Base-by-base conservation (phyloP, 495 filamentous ascomycete genomes). In the Aspergillus bridgeri region DNA sequence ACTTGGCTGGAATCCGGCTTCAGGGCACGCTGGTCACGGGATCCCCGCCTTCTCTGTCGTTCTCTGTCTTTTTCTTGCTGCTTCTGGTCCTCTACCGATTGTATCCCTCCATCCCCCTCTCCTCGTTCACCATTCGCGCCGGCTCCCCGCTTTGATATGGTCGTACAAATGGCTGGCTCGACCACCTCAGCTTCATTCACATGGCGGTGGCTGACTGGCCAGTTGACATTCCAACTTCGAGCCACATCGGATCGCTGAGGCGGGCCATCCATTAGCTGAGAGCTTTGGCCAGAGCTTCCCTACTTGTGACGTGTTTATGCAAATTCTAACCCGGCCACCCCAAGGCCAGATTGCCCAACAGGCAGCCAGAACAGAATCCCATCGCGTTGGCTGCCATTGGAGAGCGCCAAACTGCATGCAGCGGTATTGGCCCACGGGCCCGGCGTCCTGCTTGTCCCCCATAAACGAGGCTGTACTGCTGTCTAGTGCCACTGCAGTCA, bases 241-340 rank as follows among this genome's bases (percentile, higher is more conserved):
- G 46, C 53, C 53, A 54, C 43, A 21, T 54, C 45, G 42, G n/a
- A 47, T 20, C 29, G 43, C 53, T 47, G 53, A 54, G 21, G 53
- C 17, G 22, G 53, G 42, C 33, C 53, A 47, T 21, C 53, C 21
- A 5, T 52, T 52, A 21, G 27, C 19, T 52, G 22, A 43, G 22
- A 38, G 8, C 46, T 24, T 48, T 48, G 46, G 46, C 9, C 23
- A 48, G 23, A 21, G 13, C 23, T 21, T 48, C 18, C 9, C 18
- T 24, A 22, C 20, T 48, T 19, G 20, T 24, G 46, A 21, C 46
- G 33, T 38, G 33, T 38, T 38, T 38, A 13, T 38, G 33, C 33
- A 9, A 38, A 38, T 38, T 15, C 13, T 13, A 38, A 38, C 13
- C 13, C 33, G 13, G 33, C 33, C 11, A 13, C 33, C 33, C 13